Evolutionary conservation across 2,329 filamentous ascomycete genomes (phyloP), one percentile per base, ranked within the genome.

Genomic region (Colletotrichum plurivorum): DNA sequence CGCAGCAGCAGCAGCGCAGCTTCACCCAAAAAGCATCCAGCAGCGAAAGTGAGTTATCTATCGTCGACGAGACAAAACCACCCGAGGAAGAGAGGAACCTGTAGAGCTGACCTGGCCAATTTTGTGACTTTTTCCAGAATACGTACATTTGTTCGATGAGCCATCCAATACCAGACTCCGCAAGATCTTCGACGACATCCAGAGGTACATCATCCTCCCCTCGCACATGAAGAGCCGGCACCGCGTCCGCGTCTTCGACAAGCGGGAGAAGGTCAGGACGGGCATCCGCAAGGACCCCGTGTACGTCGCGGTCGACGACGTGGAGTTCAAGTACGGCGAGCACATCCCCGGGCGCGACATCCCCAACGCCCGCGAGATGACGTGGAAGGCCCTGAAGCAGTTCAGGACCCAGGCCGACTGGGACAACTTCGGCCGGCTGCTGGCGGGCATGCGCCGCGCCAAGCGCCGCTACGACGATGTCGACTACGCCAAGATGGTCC

Each of bases 131-230:
- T 15, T 22, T 52, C 8, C 58, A 71, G 70, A 58, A 54, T 70
- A 54, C 49, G 72, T 78, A 57, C 79, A 84, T 69, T 77, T 85
- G 65, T 90, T 90, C 75, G 76, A 80, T 8, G 80, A 83, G 60
- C 85, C 87, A 5, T 87, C 86, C 15, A 85, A 86, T 51, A 71
- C 82, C 22, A 81, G 88, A 63, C 84, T 93, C 69, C 85, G 91
- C 76, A 67, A 77, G 13, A 75, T 85, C 39, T 85, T 93, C 70
- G 76, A 78, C 48, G 78, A 74, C 22, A 84, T 92, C 75, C 88
- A 90, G 71, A 79, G 84, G 53, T 86, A 87, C 73, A 84, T 90
- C 77, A 87, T 92, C 76, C 79, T 92, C 49, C 90, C 90, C n/a
- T 79, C 84, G 39, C 87, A 89, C 75, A 86, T 93, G 31, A 82